phyloP scores from a whole-genome alignment of 192 early-diverging fungal genomes.

The Backusella parvicylindrica region DNA sequence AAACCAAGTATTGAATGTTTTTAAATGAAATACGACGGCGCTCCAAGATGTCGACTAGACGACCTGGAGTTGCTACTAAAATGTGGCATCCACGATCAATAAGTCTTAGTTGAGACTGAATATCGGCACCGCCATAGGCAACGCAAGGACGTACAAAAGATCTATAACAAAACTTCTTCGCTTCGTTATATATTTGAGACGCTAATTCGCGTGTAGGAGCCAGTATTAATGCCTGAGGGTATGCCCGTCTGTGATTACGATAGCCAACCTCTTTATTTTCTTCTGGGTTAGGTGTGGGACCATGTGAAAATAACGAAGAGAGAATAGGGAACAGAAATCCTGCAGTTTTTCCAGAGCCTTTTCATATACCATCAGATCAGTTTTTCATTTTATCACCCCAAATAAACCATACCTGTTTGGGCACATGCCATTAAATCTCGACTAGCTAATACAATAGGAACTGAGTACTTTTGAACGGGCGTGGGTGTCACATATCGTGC shows the following conservation, averaged over 20 bases:
- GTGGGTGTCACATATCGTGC: constrained; percentile 68
- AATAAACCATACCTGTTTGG: constrained; percentile 60
- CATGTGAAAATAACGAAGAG: constrained; percentile 56
- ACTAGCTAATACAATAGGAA: constrained; percentile 55
- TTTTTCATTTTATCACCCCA: background rate
- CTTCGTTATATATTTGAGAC: constrained; percentile 93
- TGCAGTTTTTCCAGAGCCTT: constrained; percentile 73
- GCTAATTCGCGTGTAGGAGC: constrained; percentile 97
- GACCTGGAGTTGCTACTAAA: constrained; percentile 95
- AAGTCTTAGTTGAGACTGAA: constrained; percentile 74
- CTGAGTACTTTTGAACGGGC: constrained; percentile 68
- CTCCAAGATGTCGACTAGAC: constrained; percentile 94
- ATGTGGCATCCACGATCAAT: constrained; percentile 85
- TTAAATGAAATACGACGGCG: constrained; percentile 83
- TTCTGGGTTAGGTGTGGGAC: background rate
- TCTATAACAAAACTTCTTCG: constrained; percentile 81
- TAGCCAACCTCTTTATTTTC: background rate
- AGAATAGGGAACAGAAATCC: constrained; percentile 81
- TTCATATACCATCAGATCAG: background rate
- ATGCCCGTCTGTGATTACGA: constrained; percentile 35
- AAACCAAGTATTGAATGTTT: constrained; percentile 91
- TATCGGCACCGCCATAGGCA: constrained; percentile 86
- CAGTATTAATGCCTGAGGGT: constrained; percentile 92
- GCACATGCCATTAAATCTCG: constrained; percentile 87
- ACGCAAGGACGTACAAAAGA: constrained; percentile 91